These are phyloP conservation scores for Diddensiella transvaalensis DNA, from an alignment of 805 yeast genomes.

Conservation along the genomic window DNA sequence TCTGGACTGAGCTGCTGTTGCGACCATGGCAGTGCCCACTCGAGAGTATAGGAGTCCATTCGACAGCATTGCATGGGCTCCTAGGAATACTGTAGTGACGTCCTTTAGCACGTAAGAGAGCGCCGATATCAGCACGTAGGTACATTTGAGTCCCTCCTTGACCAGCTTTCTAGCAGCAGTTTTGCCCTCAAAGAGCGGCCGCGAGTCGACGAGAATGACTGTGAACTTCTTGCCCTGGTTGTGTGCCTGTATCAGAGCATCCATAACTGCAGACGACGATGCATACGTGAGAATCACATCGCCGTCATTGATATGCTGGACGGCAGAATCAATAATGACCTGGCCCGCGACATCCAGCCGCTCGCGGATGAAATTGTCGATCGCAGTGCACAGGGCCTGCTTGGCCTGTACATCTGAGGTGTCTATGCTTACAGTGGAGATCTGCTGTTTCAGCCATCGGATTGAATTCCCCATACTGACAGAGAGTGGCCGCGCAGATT, in stretches of 20 bases:
- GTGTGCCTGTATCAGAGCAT: constrained; percentile 66
- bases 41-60: constrained; percentile 91
- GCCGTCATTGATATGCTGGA: constrained; percentile 68
- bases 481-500: constrained; percentile 84
- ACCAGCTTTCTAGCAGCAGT: constrained; percentile 64
- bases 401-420: constrained; percentile 66
- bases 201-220: constrained; percentile 84
- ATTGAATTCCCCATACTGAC: constrained; percentile 97
- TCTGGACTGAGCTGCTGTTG: constrained; percentile 83
- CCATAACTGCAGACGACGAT: constrained; percentile 76
- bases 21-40: constrained; percentile 90
- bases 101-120: constrained; percentile 77
- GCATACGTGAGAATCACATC: constrained; percentile 85
- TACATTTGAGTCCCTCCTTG: constrained; percentile 60
- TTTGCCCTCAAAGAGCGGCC: constrained; percentile 93
- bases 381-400: constrained; percentile 54
- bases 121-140: constrained; percentile 77
- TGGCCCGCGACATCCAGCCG: constrained; percentile 79
- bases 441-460: constrained; percentile 94
- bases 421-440: constrained; percentile 75
- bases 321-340: constrained; percentile 77
- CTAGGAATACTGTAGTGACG: constrained; percentile 86
- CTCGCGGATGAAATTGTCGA: constrained; percentile 79
- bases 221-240: constrained; percentile 62
- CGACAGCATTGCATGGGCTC: constrained; percentile 96